Conservation (phyloP, 768 basidiomycete genomes). For the Phaeotremella skinneri region DNA sequence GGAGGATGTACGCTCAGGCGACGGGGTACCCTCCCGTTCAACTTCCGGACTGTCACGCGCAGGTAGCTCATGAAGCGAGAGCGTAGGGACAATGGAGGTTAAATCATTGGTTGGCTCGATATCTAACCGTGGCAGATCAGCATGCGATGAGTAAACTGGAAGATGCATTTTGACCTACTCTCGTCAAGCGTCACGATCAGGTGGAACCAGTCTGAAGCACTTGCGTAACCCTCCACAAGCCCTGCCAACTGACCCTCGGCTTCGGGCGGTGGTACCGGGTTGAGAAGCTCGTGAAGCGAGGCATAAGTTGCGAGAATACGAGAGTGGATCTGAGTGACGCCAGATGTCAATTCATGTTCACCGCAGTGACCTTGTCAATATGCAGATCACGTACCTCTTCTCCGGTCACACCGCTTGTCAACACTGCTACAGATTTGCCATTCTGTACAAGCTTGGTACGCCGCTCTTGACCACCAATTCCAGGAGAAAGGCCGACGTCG, state of each 20-base stretch:
- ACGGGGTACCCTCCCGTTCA: background rate
- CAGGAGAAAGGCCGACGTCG: constrained; percentile 12
- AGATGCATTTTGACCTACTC: background rate
- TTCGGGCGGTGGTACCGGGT: constrained; percentile 15
- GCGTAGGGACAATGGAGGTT: background rate
- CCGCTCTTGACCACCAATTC: constrained; percentile 12
- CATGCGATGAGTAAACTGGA: background rate
- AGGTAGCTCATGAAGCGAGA: background rate
- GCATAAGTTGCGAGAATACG: constrained; percentile 15
- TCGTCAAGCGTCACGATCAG: constrained; percentile 7
- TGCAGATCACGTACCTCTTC: constrained; percentile 26
- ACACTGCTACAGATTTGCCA: constrained; percentile 22
- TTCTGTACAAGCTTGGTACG: constrained; percentile 14
- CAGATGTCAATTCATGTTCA: background rate
- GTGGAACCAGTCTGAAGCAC: constrained; percentile 23
- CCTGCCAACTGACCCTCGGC: constrained; percentile 18
- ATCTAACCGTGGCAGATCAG: background rate
- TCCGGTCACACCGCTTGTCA: constrained; percentile 14
- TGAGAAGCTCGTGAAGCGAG: constrained; percentile 23
- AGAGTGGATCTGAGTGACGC: constrained; percentile 9
- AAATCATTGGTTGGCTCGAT: background rate
- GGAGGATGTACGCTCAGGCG: background rate
- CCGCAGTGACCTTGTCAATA: too few relatives aligned
- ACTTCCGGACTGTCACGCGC: background rate
- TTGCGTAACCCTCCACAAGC: constrained; percentile 22